These are phyloP conservation scores for Endocarpon pusillum DNA, from an alignment of 495 filamentous ascomycete species.

Conservation along the genomic window DNA sequence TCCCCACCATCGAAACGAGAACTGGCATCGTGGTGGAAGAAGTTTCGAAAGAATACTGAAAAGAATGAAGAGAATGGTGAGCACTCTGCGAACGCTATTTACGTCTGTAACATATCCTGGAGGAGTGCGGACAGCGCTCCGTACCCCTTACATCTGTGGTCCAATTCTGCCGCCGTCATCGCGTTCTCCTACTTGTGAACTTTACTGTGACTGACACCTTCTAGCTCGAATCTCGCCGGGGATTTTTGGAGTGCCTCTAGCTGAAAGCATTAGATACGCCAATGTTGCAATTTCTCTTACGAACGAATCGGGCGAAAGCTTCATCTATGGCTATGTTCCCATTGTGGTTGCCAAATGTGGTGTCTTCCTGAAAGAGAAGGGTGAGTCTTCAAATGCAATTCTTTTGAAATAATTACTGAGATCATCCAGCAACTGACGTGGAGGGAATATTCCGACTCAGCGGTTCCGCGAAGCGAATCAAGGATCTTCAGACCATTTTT, in stretches of 20 bases:
- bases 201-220: too few relatives aligned
- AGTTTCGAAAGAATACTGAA: slow-evolving; percentile 58
- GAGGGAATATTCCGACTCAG: slow-evolving; percentile 95
- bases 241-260: slow-evolving; percentile 91
- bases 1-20: slow-evolving; percentile 63
- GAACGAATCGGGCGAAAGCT: slow-evolving; percentile 78
- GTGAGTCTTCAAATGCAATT: slow-evolving; percentile 29
- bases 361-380: slow-evolving; percentile 96
- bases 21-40: slow-evolving; percentile 81
- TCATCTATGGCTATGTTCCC: slow-evolving; percentile 96
- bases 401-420: slow-evolving; percentile 1
- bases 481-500: slow-evolving; percentile 81
- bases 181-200: too few relatives aligned
- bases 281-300: slow-evolving; percentile 96
- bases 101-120: too few relatives aligned
- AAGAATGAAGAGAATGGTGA: slow-evolving; percentile 71
- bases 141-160: too few relatives aligned
- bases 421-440: slow-evolving; percentile 67
- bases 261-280: slow-evolving; percentile 89
- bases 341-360: slow-evolving; percentile 98
- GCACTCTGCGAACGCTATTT: too few relatives aligned
- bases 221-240: slow-evolving; percentile 32
- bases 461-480: slow-evolving; percentile 95
- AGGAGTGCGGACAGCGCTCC: too few relatives aligned
- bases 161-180: too few relatives aligned